phyloP scores from a whole-genome alignment of 108 stramenopile genomes.

The Fragilaria crotonensis region DNA sequence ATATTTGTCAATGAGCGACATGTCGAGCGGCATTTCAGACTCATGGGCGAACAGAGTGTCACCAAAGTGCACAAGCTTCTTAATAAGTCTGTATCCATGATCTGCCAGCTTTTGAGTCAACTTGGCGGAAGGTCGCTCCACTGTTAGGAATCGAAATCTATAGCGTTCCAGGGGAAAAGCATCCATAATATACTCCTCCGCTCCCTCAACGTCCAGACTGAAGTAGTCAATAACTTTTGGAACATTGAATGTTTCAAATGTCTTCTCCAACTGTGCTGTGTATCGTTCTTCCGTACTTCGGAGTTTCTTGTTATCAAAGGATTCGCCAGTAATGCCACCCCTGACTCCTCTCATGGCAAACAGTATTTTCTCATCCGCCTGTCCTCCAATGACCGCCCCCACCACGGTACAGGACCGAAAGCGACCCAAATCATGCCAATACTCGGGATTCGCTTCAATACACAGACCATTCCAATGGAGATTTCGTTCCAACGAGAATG shows the following conservation, averaged over 20 bases:
- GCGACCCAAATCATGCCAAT: conserved; percentile 6
- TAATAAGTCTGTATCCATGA: conserved; percentile 16
- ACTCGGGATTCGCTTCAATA: conserved; percentile 16
- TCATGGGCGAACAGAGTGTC: no score
- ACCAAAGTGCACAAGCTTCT: conserved; percentile 1
- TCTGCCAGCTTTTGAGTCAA: conserved; percentile 14
- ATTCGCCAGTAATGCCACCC: conserved; percentile 21
- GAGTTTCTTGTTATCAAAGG: conserved; percentile 10
- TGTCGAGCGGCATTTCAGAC: no score
- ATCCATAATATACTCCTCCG: conserved; percentile 14
- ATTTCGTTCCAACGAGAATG: conserved; percentile 12
- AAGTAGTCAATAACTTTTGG: conserved; percentile 27
- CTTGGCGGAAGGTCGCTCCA: conserved; percentile 37
- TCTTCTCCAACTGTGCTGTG: conserved; percentile 32
- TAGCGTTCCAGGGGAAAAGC: conserved; percentile 46
- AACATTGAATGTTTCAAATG: conserved; percentile 30
- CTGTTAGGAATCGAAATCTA: conserved; percentile 36
- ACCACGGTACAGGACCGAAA: conserved; percentile 23
- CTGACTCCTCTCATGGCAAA: conserved; percentile 31
- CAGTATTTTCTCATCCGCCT: conserved; percentile 22
- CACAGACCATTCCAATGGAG: conserved; percentile 9
- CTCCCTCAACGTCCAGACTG: conserved; percentile 29
- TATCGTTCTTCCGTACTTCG: conserved; percentile 5
- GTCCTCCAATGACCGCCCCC: conserved; percentile 34
- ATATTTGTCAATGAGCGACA: no score